Percentiles rank a stretch among this genome's conserved stretches.
Evolutionary conservation across 2,329 filamentous ascomycete genomes (phyloP).

Genomic region (Sporothrix inflata): DNA sequence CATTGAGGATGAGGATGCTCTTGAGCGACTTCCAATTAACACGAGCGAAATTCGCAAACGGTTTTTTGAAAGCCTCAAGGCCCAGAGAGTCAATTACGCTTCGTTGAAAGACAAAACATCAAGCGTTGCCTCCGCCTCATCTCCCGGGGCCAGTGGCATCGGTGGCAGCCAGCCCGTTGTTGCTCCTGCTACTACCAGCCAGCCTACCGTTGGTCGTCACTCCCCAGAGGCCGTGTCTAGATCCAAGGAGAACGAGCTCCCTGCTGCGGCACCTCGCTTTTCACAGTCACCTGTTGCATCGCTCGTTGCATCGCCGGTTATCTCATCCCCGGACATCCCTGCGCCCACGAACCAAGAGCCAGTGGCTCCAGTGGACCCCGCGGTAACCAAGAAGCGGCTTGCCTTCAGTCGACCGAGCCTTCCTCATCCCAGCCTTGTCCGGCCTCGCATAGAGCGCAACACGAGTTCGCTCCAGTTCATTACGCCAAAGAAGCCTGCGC

Average conservation of each 20-base stretch:
- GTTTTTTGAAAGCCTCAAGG: neutral
- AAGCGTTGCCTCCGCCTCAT: neutral
- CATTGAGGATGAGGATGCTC: constrained; percentile 1
- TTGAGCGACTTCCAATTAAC: neutral
- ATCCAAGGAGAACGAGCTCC: neutral
- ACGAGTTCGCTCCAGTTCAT: neutral
- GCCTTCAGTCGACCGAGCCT: too few relatives aligned
- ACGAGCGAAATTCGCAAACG: neutral
- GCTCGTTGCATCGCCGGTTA: neutral
- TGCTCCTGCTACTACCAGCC: neutral
- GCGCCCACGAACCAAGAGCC: neutral
- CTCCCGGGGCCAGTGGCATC: neutral
- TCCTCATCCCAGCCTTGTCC: neutral
- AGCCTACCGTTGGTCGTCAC: neutral
- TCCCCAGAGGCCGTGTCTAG: neutral
- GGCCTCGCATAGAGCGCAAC: neutral
- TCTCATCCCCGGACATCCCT: neutral
- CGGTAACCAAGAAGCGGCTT: neutral
- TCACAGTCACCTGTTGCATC: neutral
- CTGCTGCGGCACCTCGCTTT: neutral
- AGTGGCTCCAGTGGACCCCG: neutral
- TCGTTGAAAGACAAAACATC: neutral
- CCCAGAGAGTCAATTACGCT: neutral
- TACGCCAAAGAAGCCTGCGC: constrained; percentile 13
- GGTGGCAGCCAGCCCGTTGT: neutral